Evolutionary conservation across 768 basidiomycete species (phyloP).

Genomic region (Rossbeevera mucosa): DNA sequence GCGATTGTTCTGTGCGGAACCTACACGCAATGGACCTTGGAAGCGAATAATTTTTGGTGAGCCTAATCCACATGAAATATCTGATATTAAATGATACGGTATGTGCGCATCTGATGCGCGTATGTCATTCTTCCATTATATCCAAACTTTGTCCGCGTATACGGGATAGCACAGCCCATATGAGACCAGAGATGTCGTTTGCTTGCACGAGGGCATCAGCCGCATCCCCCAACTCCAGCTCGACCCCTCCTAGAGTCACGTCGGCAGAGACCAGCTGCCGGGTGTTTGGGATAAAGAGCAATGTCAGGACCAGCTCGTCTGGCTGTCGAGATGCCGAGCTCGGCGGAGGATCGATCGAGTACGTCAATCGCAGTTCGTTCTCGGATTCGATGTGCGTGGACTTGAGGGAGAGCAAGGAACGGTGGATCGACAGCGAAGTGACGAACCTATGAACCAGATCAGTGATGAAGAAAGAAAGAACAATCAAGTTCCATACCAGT

Average conservation of each 20-base stretch:
- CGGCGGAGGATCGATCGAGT: slow-evolving; percentile 40
- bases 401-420: slow-evolving; percentile 54
- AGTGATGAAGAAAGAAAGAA: not conserved
- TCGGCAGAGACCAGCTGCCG: slow-evolving; percentile 58
- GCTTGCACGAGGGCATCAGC: slow-evolving; percentile 58
- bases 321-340: slow-evolving; percentile 22
- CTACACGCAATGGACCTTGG: not conserved
- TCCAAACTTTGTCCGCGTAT: slow-evolving; percentile 23
- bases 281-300: slow-evolving; percentile 71
- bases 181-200: slow-evolving; percentile 61
- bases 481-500: slow-evolving; percentile 48
- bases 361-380: slow-evolving; percentile 73
- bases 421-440: slow-evolving; percentile 62
- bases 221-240: slow-evolving; percentile 54
- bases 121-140: not conserved
- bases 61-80: not conserved
- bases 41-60: not conserved
- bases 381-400: slow-evolving; percentile 60
- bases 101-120: not conserved
- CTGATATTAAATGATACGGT: not conserved
- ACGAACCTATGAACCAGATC: slow-evolving; percentile 52
- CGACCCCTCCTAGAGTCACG: slow-evolving; percentile 48
- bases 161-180: slow-evolving; percentile 55
- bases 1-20: not conserved
- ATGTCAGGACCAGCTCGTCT: slow-evolving; percentile 43